Percentiles rank a stretch among this genome's conserved stretches.
Conservation (phyloP, 2,329 filamentous ascomycete species). For the Sordariomycetes sp. region DNA sequence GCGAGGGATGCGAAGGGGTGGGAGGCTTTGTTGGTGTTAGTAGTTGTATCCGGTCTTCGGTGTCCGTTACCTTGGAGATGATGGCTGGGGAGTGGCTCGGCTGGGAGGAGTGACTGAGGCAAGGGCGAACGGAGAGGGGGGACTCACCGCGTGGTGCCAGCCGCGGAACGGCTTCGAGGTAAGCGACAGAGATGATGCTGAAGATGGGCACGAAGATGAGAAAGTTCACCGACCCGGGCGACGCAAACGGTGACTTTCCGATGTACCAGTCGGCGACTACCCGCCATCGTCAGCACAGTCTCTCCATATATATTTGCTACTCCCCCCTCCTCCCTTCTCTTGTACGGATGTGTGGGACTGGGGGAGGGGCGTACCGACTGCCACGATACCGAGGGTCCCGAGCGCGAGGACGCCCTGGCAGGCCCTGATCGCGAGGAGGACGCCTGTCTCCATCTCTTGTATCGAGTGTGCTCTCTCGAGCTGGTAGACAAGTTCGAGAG, state of each 20-base stretch:
- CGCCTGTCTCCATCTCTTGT: not conserved
- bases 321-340: not conserved
- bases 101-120: not conserved
- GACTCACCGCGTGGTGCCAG: conserved; percentile 26
- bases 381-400: conserved; percentile 31
- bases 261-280: conserved; percentile 49
- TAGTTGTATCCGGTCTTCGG: not conserved
- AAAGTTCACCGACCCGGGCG: conserved; percentile 45
- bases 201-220: conserved; percentile 40
- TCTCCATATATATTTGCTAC: not conserved
- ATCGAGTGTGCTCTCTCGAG: not conserved
- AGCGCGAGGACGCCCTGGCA: conserved; percentile 31
- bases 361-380: conserved; percentile 29
- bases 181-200: conserved; percentile 39
- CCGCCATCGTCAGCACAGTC: not conserved
- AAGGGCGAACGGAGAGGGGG: not conserved
- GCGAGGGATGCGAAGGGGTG: conserved; percentile 34
- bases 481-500: too few species aligned
- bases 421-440: conserved; percentile 18
- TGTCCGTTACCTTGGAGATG: too few species aligned
- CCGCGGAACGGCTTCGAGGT: conserved; percentile 35
- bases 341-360: too few species aligned
- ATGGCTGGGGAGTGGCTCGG: too few species aligned
- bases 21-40: conserved; percentile 20
- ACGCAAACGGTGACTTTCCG: conserved; percentile 34